Base-by-base conservation (phyloP, 306 rosid species). In the Cyamopsis tetragonoloba region DNA sequence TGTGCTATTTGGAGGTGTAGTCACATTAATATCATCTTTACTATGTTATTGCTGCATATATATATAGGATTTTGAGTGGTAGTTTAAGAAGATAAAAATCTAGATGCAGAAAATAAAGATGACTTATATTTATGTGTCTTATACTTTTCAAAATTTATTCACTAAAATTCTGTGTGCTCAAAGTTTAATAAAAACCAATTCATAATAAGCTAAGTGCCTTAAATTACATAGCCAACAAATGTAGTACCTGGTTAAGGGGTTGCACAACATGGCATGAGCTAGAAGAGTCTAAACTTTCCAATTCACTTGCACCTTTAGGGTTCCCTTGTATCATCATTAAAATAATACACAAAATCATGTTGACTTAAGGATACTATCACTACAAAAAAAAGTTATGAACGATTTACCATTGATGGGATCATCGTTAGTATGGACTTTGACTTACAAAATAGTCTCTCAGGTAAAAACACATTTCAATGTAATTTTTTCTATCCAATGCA, bases 241-340 rank as follows among this genome's bases (percentile, higher is more conserved):
- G 57, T n/a, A n/a, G n/a, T 58, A 68, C 88, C 86, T 76, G 78
- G 32, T 57, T 51, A 48, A 49, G 38, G 37, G 49, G 49, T 66
- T 74, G 68, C 58, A 64, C 34, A 17, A 15, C 11, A 0, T 54
- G 14, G 8, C 14, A 2, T 1, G 47, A 39, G 47, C 8, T 39
- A 22, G 18, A 26, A 12, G 17, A 8, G 31, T 62, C 6, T 5
- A 28, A 37, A 4, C 23, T 47, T 4, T 13, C 30, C 38, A 4
- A 5, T 23, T 12, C 66, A 48, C 37, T 43, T 20, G n/a, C 17
- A 22, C 23, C n/a, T n/a, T n/a, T 3, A 10, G 5, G 3, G 14
- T 18, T 56, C 54, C 39, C 42, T 11, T 17, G 43, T 4, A 3
- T 30, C 80, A 69, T 39, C 11, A 68, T 42, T 24, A 31, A 37